Evolutionary conservation across 139 green algal genomes (phyloP).

Genomic region (Desmodesmus armatus): DNA sequence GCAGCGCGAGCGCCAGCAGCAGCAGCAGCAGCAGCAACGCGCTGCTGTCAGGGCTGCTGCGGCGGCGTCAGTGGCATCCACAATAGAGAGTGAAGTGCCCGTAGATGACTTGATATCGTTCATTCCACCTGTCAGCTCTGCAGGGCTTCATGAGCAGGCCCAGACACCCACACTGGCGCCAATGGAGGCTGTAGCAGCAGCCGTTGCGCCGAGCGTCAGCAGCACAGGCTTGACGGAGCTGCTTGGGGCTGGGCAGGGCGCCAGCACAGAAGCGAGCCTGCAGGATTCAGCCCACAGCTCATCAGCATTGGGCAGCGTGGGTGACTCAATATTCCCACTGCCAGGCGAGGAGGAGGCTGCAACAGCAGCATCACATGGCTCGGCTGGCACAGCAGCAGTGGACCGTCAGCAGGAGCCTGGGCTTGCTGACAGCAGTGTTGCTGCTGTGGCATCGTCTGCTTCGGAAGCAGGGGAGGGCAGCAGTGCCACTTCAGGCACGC

Average conservation of each 20-base stretch:
- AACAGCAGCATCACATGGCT: not conserved
- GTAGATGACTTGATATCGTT: slow-evolving; percentile 39
- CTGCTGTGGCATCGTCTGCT: slow-evolving; percentile 1
- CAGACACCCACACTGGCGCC: too few species aligned
- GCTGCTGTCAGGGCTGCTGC: not conserved
- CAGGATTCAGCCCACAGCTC: not conserved
- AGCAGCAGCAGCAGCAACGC: not conserved
- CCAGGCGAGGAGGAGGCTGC: too few species aligned
- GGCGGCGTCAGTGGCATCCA: not conserved
- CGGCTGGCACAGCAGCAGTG: not conserved
- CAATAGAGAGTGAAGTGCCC: not conserved
- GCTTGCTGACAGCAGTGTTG: not conserved
- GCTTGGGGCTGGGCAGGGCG: not conserved
- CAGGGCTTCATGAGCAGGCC: not conserved
- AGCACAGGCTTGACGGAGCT: not conserved
- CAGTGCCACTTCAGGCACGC: too few species aligned
- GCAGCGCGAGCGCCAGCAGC: slow-evolving; percentile 18
- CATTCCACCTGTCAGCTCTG: slow-evolving; percentile 2
- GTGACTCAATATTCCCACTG: too few species aligned
- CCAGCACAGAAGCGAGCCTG: not conserved
- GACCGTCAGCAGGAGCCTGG: not conserved
- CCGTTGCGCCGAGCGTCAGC: not conserved
- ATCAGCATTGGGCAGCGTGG: too few species aligned
- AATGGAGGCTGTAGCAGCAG: not conserved
- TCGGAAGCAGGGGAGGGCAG: not conserved